Evolutionary conservation across 768 basidiomycete genomes (phyloP).

Genomic region (Cyclocybe cylindracea): DNA sequence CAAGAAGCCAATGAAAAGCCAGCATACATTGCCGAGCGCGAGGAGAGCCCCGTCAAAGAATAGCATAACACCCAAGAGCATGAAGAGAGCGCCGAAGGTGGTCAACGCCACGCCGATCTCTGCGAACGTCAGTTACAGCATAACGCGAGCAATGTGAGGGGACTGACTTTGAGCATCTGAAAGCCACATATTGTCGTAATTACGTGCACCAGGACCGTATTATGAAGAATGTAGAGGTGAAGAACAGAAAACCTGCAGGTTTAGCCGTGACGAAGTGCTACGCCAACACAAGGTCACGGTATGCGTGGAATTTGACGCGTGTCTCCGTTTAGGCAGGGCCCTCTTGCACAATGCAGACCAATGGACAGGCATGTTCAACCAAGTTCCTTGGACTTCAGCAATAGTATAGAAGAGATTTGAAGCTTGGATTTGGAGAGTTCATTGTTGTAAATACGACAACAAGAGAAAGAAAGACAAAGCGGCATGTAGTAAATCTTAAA

Average conservation of each 20-base stretch:
- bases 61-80: conserved; percentile 93
- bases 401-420: too few relatives aligned
- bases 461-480: background rate
- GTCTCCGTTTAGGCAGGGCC: too few relatives aligned
- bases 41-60: conserved; percentile 96
- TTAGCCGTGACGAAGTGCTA: conserved; percentile 1
- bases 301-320: conserved; percentile 3
- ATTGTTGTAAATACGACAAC: background rate
- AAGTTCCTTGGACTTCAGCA: too few relatives aligned
- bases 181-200: conserved; percentile 56
- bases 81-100: conserved; percentile 92
- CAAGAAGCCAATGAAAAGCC: background rate
- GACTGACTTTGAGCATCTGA: conserved; percentile 65
- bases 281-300: conserved; percentile 7
- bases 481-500: conserved; percentile 9
- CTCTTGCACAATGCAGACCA: too few relatives aligned
- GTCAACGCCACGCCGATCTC: conserved; percentile 98
- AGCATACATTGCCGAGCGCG: conserved; percentile 89
- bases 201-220: background rate
- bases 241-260: background rate
- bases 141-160: background rate
- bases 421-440: too few relatives aligned
- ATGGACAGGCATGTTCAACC: too few relatives aligned
- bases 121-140: conserved; percentile 29
- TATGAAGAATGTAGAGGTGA: background rate